phyloP scores from a whole-genome alignment of 208 protist genomes.

The Angomonas ambiguus region DNA sequence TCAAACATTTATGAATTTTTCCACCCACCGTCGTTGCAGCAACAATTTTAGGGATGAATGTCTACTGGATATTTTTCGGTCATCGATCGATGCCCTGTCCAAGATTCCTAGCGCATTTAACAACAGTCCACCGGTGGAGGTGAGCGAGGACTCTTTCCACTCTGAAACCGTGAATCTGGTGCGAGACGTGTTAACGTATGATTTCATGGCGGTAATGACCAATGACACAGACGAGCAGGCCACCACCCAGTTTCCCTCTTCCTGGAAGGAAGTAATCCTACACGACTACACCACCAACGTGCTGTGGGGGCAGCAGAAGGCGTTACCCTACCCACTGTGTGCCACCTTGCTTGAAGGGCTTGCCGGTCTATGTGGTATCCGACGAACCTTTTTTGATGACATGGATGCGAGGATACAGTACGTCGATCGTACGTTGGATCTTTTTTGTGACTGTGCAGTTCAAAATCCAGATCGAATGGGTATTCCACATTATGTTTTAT shows the following conservation, averaged over 20 bases:
- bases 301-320: slow-evolving; percentile 73
- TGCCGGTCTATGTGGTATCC: slow-evolving; percentile 62
- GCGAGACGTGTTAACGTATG: slow-evolving; percentile 58
- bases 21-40: slow-evolving; percentile 67
- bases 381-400: slow-evolving; percentile 75
- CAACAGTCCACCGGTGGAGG: background rate
- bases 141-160: background rate
- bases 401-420: slow-evolving; percentile 58
- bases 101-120: slow-evolving; percentile 18
- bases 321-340: slow-evolving; percentile 65
- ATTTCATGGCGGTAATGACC: slow-evolving; percentile 83
- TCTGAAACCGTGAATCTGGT: slow-evolving; percentile 50
- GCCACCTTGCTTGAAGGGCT: slow-evolving; percentile 52
- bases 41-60: slow-evolving; percentile 73
- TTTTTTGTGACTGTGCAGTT: slow-evolving; percentile 25
- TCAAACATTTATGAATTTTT: slow-evolving; percentile 70
- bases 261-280: slow-evolving; percentile 60
- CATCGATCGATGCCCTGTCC: slow-evolving; percentile 41
- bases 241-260: slow-evolving; percentile 66
- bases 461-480: slow-evolving; percentile 44
- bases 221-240: slow-evolving; percentile 80
- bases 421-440: slow-evolving; percentile 40
- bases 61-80: slow-evolving; percentile 56
- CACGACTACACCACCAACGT: slow-evolving; percentile 34
- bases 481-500: slow-evolving; percentile 60